Conservation (phyloP, 1,139 yeast species). For the Kodamaea fungicola region DNA sequence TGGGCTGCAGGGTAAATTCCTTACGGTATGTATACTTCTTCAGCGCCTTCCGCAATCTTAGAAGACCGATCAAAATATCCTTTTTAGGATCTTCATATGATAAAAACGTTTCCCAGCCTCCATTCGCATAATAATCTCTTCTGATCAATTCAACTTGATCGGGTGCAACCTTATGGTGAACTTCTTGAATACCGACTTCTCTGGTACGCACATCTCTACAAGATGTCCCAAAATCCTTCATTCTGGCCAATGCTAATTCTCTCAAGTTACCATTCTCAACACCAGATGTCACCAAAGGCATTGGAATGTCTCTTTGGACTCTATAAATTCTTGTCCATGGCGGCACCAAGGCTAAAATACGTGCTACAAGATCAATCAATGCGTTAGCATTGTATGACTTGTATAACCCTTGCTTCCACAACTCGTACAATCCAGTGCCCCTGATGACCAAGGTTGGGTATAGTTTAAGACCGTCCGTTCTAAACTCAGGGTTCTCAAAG, state of each 20-base stretch:
- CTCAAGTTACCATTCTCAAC: constrained; percentile 97
- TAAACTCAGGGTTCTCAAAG: constrained; percentile 93
- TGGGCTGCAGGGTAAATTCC: constrained; percentile 78
- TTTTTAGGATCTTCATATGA: constrained; percentile 97
- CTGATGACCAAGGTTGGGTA: constrained; percentile 96
- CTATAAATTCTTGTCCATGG: constrained; percentile 99
- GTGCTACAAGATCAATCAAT: constrained; percentile 87
- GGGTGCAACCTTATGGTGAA: constrained; percentile 94
- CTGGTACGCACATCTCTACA: constrained; percentile 98
- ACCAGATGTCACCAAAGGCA: constrained; percentile 98
- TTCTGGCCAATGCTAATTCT: constrained; percentile 92
- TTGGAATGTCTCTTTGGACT: constrained; percentile 98
- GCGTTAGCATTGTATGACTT: constrained; percentile 95
- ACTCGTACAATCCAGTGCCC: constrained; percentile 95
- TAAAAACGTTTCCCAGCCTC: constrained; percentile 98
- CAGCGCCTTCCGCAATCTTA: constrained; percentile 84
- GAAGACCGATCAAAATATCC: constrained; percentile 88
- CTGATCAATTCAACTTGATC: constrained; percentile 95
- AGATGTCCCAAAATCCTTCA: constrained; percentile 96
- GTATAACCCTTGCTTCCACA: constrained; percentile 95
- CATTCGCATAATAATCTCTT: constrained; percentile 95
- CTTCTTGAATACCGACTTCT: constrained; percentile 98
- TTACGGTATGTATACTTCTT: constrained; percentile 88
- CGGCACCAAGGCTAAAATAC: constrained; percentile 92
- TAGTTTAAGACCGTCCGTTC: constrained; percentile 94